Percentiles rank a stretch among this genome's conserved stretches.
Conservation (phyloP, 192 early-diverging fungal species). For the Podila horticola region DNA sequence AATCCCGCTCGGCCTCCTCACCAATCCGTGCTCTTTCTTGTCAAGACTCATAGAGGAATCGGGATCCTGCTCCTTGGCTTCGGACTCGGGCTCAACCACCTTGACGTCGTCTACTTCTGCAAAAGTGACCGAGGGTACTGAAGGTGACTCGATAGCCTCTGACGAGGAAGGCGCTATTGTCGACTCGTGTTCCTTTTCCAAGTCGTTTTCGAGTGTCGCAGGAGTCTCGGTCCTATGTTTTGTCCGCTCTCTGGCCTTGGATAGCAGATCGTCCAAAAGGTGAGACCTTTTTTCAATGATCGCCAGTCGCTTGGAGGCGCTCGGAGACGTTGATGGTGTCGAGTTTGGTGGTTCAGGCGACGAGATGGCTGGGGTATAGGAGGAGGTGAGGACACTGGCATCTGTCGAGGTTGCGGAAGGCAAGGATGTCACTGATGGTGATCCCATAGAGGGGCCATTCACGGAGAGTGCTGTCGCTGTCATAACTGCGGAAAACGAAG, state of each 20-base stretch:
- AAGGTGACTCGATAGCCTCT: neutral
- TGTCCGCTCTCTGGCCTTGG: conserved; percentile 27
- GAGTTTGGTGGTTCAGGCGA: conserved; percentile 21
- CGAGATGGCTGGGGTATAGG: conserved; percentile 32
- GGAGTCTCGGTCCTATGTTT: conserved; percentile 14
- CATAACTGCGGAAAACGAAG: conserved; percentile 21
- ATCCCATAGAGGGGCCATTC: neutral
- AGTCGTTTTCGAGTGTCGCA: neutral
- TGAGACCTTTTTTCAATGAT: conserved; percentile 33
- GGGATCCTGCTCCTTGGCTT: neutral
- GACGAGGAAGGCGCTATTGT: neutral
- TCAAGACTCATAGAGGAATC: neutral
- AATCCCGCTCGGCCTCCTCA: conserved; percentile 32
- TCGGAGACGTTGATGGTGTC: conserved; percentile 11
- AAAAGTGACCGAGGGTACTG: conserved; percentile 21
- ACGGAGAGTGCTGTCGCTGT: neutral
- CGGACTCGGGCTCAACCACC: neutral
- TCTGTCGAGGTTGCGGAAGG: conserved; percentile 1
- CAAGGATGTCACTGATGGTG: conserved; percentile 12
- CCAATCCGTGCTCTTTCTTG: conserved; percentile 11
- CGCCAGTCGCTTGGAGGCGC: conserved; percentile 4
- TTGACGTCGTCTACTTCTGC: conserved; percentile 18
- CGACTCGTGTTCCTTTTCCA: conserved; percentile 14
- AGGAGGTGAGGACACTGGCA: conserved; percentile 40
- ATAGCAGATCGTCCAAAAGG: conserved; percentile 22